Conservation (phyloP, 768 basidiomycete species). For the Rhodosporidiobolus odoratus region DNA sequence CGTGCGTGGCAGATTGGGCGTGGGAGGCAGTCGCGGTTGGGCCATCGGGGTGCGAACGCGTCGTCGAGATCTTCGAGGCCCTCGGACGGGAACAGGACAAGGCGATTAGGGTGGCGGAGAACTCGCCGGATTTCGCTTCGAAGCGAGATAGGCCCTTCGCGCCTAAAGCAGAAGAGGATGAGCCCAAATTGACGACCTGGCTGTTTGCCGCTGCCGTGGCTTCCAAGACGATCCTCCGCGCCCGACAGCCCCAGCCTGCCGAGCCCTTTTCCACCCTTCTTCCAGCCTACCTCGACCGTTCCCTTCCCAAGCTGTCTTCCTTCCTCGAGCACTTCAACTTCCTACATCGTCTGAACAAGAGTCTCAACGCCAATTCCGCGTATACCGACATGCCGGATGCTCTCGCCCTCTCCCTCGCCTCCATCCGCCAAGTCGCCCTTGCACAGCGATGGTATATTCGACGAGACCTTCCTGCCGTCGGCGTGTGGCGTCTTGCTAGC, state of each 20-base stretch:
- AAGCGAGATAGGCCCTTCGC: background rate
- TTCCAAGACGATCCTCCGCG: conserved; percentile 7
- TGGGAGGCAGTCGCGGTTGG: conserved; percentile 11
- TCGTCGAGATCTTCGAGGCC: conserved; percentile 28
- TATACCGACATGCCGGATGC: no score
- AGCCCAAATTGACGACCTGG: background rate
- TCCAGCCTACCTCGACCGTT: conserved; percentile 2
- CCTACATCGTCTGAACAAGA: background rate
- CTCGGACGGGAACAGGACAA: conserved; percentile 14
- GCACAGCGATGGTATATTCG: conserved; percentile 20
- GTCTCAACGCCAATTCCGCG: background rate
- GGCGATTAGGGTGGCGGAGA: background rate
- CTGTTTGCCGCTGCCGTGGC: conserved; percentile 21
- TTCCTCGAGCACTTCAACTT: conserved; percentile 10
- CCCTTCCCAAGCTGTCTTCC: background rate
- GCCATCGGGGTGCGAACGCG: conserved; percentile 3
- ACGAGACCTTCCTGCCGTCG: background rate
- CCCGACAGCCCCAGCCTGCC: background rate
- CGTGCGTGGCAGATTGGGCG: conserved; percentile 18
- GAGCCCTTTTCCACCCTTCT: conserved; percentile 3
- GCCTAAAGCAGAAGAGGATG: background rate
- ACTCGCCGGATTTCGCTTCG: background rate
- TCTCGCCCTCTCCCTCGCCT: background rate
- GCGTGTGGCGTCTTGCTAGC: background rate
- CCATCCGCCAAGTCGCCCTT: conserved; percentile 29